A percentile compares a stretch with the other conserved stretches of the same genome.
Evolutionary conservation across 148 eudicot species (phyloP).

Genomic region (Rhododendron mucronatum): DNA sequence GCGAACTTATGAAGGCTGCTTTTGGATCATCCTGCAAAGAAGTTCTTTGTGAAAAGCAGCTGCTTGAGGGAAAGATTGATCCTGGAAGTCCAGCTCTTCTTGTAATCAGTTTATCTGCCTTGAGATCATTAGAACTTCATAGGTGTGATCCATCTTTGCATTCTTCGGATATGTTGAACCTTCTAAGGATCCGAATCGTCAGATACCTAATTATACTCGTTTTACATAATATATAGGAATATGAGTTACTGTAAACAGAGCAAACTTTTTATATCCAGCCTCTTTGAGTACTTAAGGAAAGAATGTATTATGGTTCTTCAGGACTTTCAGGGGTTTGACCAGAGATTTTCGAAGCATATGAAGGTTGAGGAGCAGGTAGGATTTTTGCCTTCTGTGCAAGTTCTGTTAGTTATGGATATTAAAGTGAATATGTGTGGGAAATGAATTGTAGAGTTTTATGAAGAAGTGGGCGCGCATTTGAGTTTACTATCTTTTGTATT

Average conservation of each 20-base stretch:
- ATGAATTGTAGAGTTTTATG: not conserved
- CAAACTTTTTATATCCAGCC: not conserved
- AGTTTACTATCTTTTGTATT: not conserved
- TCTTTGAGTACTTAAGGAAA: slow-evolving; percentile 3
- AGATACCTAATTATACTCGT: not conserved
- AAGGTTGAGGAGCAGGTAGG: slow-evolving; percentile 92
- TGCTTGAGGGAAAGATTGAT: slow-evolving; percentile 58
- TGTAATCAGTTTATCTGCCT: slow-evolving; percentile 73
- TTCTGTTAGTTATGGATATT: not conserved
- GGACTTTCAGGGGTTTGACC: slow-evolving; percentile 73
- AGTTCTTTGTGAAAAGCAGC: slow-evolving; percentile 55
- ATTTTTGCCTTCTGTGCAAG: slow-evolving; percentile 9
- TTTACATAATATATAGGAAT: not conserved
- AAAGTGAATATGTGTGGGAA: not conserved
- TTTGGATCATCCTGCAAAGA: slow-evolving; percentile 78
- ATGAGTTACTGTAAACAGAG: not conserved
- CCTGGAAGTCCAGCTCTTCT: slow-evolving; percentile 83
- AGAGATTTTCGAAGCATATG: slow-evolving; percentile 93
- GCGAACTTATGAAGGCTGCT: slow-evolving; percentile 52
- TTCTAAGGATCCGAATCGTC: not conserved
- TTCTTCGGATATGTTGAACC: not conserved
- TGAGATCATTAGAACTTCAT: slow-evolving; percentile 74
- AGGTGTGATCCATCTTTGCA: slow-evolving; percentile 41
- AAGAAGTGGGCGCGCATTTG: not conserved
- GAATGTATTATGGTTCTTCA: slow-evolving; percentile 15